Evolutionary conservation across 1,284 basidiomycete genomes (phyloP).

Genomic region (Leucoagaricus sp.): DNA sequence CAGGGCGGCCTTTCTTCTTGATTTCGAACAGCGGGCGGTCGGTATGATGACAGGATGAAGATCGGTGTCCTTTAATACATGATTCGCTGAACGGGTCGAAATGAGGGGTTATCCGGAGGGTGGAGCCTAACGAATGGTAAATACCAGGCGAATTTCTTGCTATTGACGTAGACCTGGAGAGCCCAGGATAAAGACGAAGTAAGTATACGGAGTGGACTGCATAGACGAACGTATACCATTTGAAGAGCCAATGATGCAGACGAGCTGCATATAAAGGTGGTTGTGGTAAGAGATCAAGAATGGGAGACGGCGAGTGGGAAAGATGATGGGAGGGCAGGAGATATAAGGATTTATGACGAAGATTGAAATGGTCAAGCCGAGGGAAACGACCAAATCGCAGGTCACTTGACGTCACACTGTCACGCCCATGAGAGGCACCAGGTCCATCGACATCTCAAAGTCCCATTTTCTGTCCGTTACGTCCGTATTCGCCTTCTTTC

Average conservation of each 20-base stretch:
- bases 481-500: background rate
- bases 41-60: slow-evolving; percentile 79
- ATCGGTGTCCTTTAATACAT: slow-evolving; percentile 88
- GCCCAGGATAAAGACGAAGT: background rate
- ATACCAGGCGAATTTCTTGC: slow-evolving; percentile 83
- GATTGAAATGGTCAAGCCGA: background rate
- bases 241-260: background rate
- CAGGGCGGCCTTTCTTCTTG: slow-evolving; percentile 84
- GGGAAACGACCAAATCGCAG: background rate
- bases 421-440: background rate
- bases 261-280: background rate
- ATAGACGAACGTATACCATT: slow-evolving; percentile 1
- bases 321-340: slow-evolving; percentile 2
- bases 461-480: background rate
- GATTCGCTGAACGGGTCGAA: slow-evolving; percentile 57
- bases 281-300: background rate
- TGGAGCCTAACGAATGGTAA: slow-evolving; percentile 17
- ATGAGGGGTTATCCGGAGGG: background rate
- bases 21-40: slow-evolving; percentile 84
- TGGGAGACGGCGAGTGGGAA: background rate
- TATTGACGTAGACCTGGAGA: slow-evolving; percentile 70
- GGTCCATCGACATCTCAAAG: background rate
- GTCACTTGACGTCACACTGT: slow-evolving; percentile 15
- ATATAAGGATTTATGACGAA: slow-evolving; percentile 10
- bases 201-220: background rate